Evolutionary conservation across 805 yeast species (phyloP), one percentile per base, ranked within the genome.

Genomic region (Pichia nanzhaoensis): DNA sequence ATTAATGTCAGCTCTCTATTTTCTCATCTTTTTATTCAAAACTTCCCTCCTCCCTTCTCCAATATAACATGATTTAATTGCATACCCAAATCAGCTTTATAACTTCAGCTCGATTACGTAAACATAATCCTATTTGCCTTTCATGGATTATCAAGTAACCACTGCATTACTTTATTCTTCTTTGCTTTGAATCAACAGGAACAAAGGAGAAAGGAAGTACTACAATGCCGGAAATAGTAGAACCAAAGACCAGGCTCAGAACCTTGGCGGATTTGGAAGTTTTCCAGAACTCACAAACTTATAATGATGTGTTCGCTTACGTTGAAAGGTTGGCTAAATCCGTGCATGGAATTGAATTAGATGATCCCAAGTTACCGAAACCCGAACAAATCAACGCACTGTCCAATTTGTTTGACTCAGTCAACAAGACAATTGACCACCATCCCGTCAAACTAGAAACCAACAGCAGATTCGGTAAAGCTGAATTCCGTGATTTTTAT

Each of bases 381-480:
- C 52, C 55, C 28, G 46, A 37, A 2, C 43, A 51, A 9, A 53
- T 61, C 3, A 24, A 55, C 1, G 50, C 63, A 0, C 47, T 82
- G 5, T 46, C 74, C 20, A 48, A 43, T 0, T 41, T 78, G 0
- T 60, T 91, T 14, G 71, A 70, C 10, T 55, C 64, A 1, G 73
- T 89, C 1, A 61, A 63, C 2, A 46, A 31, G 0, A 58, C 77
- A 0, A 71, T 84, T 1, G 70, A 69, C 1, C 51, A 57, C 2
- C 76, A 82, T 59, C 96, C 97, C 0, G 89, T 95, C 0, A 61
- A 68, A 0, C 66, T 75, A 35, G 86, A 84, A 42, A 76, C 78
- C 24, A 70, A 73, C 3, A 82, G 95, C 8, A 70, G 99, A 46
- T 93, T 93, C 61, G 99, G 99, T 6, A 93, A 93, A 59, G 70